Conservation (phyloP, 2,329 filamentous ascomycete genomes). For the Zymoseptoria passerinii region DNA sequence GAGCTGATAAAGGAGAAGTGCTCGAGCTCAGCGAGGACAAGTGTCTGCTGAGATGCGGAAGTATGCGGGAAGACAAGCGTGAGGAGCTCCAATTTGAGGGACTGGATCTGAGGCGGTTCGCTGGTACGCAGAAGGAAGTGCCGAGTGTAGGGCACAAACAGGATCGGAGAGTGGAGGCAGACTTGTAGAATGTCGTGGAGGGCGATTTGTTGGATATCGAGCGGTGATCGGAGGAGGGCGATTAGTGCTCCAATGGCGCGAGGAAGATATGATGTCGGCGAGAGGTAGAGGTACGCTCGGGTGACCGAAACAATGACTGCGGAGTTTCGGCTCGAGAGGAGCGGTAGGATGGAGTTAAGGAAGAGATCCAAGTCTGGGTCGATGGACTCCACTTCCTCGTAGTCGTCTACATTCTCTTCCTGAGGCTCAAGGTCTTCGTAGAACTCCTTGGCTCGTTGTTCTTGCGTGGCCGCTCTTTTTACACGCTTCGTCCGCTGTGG, state of each 20-base stretch:
- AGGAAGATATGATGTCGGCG: conserved; percentile 66
- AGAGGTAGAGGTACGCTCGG: conserved; percentile 76
- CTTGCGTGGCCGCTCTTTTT: conserved; percentile 40
- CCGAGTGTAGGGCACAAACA: conserved; percentile 80
- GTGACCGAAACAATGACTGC: conserved; percentile 84
- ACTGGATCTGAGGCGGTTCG: conserved; percentile 76
- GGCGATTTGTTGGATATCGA: conserved; percentile 82
- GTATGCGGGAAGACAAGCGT: conserved; percentile 85
- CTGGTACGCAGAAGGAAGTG: conserved; percentile 81
- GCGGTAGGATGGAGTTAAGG: conserved; percentile 68
- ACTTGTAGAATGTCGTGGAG: conserved; percentile 95
- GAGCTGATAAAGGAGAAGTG: conserved; percentile 69
- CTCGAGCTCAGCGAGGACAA: conserved; percentile 86
- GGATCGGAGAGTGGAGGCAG: conserved; percentile 62
- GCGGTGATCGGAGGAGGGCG: conserved; percentile 72
- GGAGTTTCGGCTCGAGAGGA: conserved; percentile 86
- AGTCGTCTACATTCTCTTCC: conserved; percentile 39
- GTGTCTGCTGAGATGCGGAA: conserved; percentile 64
- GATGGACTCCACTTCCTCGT: conserved; percentile 52
- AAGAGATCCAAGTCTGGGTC: conserved; percentile 79
- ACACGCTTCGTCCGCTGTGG: conserved; percentile 57
- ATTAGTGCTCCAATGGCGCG: conserved; percentile 74
- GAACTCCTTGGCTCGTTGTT: conserved; percentile 52
- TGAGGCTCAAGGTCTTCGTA: conserved; percentile 59
- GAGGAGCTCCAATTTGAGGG: conserved; percentile 82